Base-by-base conservation (phyloP, 345 rosid species). In the Ceriops decandra region DNA sequence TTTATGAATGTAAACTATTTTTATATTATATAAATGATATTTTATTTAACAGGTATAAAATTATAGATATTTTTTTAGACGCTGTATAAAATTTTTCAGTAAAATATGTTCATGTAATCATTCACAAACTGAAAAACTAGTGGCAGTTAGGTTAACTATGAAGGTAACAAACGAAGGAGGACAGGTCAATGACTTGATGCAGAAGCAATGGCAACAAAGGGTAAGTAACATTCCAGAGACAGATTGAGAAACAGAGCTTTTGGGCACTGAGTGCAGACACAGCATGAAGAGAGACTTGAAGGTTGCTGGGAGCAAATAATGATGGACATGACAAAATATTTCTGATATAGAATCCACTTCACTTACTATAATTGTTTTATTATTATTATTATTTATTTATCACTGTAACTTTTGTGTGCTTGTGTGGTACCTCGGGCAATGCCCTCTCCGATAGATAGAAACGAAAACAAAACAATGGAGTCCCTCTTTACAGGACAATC, bases 241-340 rank as follows among this genome's bases (percentile, higher is more conserved):
- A 5, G 26, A 28, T 38, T 6, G 17, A 33, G 49, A 38, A 11
- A 2, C 19, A 56, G 6, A 33, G 35, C 46, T 38, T 38, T 24
- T 49, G 21, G 22, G 24, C 5, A 35, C 3, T 16, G 26, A 42
- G 63, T 15, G 28, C 38, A 1, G 69, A 59, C 72, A 71, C 71
- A 70, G 70, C 67, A 46, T 70, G 79, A 70, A 68, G 67, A 38
- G 52, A 38, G 57, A 24, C 20, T 22, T 71, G 78, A 76, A 73
- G 78, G 62, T 22, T 49, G 6, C 11, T n/a, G 54, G 63, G 27
- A 60, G 74, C 68, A 68, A 58, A 75, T 66, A 68, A 79, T 76
- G 73, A 72, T 79, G 78, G 58, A 49, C 68, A 67, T 66, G 46
- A 62, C 73, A 42, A 71, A 52, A 33, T 33, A 33, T 7, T 33